These are phyloP conservation scores for Eucalyptus melliodora DNA, from an alignment of 345 rosid genomes.

Conservation along the genomic window DNA sequence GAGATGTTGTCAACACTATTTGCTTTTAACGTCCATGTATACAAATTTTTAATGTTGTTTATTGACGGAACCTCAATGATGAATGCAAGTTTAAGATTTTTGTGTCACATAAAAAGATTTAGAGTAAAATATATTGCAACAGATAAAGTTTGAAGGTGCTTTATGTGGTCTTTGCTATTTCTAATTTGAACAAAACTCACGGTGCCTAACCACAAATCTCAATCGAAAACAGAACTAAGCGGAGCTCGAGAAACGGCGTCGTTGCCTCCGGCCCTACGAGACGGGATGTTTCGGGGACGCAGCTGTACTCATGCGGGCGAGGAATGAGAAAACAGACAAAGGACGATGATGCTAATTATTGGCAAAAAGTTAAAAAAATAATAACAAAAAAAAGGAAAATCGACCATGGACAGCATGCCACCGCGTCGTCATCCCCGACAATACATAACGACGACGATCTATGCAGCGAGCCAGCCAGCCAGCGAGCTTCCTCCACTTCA, in stretches of 20 bases:
- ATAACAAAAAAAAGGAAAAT: neutral
- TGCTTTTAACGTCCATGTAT: too few relatives aligned
- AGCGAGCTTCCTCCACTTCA: neutral
- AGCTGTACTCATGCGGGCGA: neutral
- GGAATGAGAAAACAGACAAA: neutral
- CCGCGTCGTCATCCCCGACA: neutral
- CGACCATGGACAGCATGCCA: neutral
- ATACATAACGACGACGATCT: neutral
- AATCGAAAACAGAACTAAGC: too few relatives aligned
- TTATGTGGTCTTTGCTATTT: rapidly evolving
- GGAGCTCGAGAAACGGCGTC: neutral
- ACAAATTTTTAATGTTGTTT: rapidly evolving
- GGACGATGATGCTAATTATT: neutral
- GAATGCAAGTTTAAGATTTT: rapidly evolving
- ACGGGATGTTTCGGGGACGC: neutral
- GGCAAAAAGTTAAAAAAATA: neutral
- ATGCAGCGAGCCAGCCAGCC: neutral
- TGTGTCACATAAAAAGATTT: rapidly evolving
- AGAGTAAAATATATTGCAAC: too few relatives aligned
- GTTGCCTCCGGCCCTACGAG: neutral
- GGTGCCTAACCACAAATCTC: too few relatives aligned
- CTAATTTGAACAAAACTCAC: neutral
- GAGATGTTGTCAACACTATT: rapidly evolving
- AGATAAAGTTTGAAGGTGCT: rapidly evolving
- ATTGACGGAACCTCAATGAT: rapidly evolving